These are phyloP conservation scores for Grosmannia huntii DNA, from an alignment of 2,329 filamentous ascomycete species.

Conservation along the genomic window DNA sequence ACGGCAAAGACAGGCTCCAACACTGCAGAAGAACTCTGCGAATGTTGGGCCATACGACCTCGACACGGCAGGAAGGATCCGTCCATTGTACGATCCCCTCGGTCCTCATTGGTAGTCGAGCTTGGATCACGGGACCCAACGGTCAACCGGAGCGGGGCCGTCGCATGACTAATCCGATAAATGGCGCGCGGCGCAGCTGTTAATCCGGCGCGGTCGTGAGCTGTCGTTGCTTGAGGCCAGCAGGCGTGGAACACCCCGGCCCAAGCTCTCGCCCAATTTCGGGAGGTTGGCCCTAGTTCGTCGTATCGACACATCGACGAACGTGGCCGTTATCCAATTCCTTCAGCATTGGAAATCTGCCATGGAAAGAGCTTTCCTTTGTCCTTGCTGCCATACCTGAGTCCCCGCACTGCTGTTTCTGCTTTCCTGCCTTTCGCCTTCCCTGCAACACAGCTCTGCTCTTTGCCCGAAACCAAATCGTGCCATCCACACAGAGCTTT, in stretches of 20 bases:
- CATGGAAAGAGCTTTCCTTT: conserved; percentile 1
- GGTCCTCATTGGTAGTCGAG: not conserved
- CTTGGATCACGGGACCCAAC: not conserved
- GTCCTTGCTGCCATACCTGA: not conserved
- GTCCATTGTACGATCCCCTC: not conserved
- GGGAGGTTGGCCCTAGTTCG: not conserved
- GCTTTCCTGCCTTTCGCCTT: not conserved
- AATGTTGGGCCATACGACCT: not conserved
- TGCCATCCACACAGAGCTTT: not conserved
- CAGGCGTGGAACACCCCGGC: not conserved
- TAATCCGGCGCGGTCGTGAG: not conserved
- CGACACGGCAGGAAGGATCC: not conserved
- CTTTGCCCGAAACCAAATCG: not conserved
- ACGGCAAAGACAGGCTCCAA: not conserved
- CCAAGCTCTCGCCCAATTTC: not conserved
- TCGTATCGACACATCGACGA: not conserved
- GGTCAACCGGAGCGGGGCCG: not conserved
- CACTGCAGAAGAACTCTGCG: not conserved
- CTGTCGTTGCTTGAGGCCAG: not conserved
- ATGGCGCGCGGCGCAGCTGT: not conserved
- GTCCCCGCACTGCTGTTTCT: not conserved
- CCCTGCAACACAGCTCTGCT: not conserved
- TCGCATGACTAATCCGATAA: not conserved
- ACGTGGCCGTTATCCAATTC: not conserved
- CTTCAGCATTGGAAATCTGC: not conserved